These are phyloP conservation scores for Schwanniomyces sp. DNA, from an alignment of 805 yeast species.

Conservation along the genomic window DNA sequence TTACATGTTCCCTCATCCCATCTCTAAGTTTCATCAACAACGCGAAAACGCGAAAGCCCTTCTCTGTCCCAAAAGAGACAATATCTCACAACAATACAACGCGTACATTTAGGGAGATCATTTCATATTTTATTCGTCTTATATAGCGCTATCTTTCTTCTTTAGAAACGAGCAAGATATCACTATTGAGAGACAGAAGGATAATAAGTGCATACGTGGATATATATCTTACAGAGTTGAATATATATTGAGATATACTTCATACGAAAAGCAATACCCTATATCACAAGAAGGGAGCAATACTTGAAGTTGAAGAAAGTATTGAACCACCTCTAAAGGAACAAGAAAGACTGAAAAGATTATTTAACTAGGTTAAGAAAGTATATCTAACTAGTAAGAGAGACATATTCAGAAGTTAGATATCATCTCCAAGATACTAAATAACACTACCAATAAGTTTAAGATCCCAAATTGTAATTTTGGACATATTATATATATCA, in stretches of 20 bases:
- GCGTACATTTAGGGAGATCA: slow-evolving; percentile 2
- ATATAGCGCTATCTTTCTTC: slow-evolving; percentile 2
- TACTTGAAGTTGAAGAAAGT: neutral
- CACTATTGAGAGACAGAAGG: neutral
- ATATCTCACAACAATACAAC: slow-evolving; percentile 1
- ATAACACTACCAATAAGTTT: too few species aligned
- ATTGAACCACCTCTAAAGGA: neutral
- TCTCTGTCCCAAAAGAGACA: neutral
- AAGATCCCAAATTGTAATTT: too few species aligned
- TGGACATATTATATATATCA: too few species aligned
- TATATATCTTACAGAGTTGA: neutral
- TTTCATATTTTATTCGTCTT: slow-evolving; percentile 1
- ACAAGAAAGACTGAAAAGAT: too few species aligned
- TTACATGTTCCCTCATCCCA: neutral
- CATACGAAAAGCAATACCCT: neutral
- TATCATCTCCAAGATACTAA: too few species aligned
- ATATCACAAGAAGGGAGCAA: neutral
- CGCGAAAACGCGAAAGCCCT: slow-evolving; percentile 9
- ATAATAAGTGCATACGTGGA: neutral
- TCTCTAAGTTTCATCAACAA: neutral
- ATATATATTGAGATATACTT: neutral
- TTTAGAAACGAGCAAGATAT: neutral
- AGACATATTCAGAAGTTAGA: too few species aligned
- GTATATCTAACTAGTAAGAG: too few species aligned
- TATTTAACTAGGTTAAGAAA: too few species aligned